Evolutionary conservation across 78 protist species (phyloP).

Genomic region (slime mould (Dictyostelium discoideum)): DNA sequence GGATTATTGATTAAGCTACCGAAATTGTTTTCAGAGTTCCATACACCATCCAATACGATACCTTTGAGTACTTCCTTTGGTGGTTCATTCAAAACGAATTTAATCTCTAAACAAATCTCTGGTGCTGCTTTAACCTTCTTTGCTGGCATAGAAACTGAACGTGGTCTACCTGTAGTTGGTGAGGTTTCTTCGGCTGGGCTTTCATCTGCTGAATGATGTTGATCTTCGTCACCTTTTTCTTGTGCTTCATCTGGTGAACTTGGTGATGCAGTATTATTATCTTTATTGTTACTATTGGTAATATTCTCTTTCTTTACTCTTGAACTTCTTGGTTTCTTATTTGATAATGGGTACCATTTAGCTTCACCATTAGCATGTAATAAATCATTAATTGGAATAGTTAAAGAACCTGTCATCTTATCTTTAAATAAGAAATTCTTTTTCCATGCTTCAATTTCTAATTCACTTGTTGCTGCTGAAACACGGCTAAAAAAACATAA

Average conservation of each 20-base stretch:
- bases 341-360: slow-evolving; percentile 61
- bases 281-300: not conserved
- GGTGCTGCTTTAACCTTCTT: slow-evolving; percentile 69
- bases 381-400: slow-evolving; percentile 51
- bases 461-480: slow-evolving; percentile 50
- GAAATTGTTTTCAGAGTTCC: slow-evolving; percentile 60
- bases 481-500: slow-evolving; percentile 46
- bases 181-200: slow-evolving; percentile 10
- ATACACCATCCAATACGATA: slow-evolving; percentile 55
- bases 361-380: slow-evolving; percentile 54
- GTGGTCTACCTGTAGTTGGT: slow-evolving; percentile 9
- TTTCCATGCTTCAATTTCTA: slow-evolving; percentile 78
- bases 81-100: slow-evolving; percentile 62
- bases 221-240: slow-evolving; percentile 18
- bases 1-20: slow-evolving; percentile 57
- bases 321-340: slow-evolving; percentile 22
- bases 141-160: slow-evolving; percentile 50
- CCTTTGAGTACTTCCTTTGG: slow-evolving; percentile 78
- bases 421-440: slow-evolving; percentile 73
- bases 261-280: not conserved
- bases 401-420: slow-evolving; percentile 54
- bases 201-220: slow-evolving; percentile 41
- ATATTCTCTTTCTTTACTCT: not conserved
- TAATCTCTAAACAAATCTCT: slow-evolving; percentile 58
- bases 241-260: slow-evolving; percentile 34